Evolutionary conservation across 2,329 filamentous ascomycete species (phyloP), one percentile per base, ranked within the genome.

Genomic region (Aspergillus sp.): DNA sequence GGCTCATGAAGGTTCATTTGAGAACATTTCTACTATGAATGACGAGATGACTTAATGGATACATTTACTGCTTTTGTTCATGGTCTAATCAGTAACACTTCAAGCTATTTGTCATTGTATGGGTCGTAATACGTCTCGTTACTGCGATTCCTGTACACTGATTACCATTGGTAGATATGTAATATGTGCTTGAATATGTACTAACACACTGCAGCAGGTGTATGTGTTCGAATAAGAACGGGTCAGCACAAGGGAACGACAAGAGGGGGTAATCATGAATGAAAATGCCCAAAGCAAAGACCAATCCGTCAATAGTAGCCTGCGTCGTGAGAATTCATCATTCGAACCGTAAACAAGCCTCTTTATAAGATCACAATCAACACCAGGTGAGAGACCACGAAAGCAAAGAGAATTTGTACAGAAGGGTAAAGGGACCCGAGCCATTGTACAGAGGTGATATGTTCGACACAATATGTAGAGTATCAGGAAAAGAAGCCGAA

Each of bases 291-390:
- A 25, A 59, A 58, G 32, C 48, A 57, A 60, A 58, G 48, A 60
- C 36, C 41, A 55, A 54, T 50, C 53, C 55, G 56, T 60, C 58
- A 49, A 36, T 36, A 36, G 45, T 59, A 64, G 60, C 58, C 62
- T 62, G 58, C 62, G 59, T 67, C 64, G 45, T 59, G 55, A 62
- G 38, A 59, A 48, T 58, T 67, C 64, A 64, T 67, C 63, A 66
- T 60, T 53, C 66, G 25, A 64, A 58, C 50, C 63, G 47, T 65
- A 25, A 59, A 48, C 30, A 41, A 55, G 58, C 13, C 47, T 52
- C 17, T 49, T 51, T 23, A 30, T 23, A 13, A 58, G 47, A 30
- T 36, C 32, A 39, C 21, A 39, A 45, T 47, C 50, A 56, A 58
- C 57, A 49, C 55, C 52, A 54, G 39, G 41, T 45, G 30, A 53